These are phyloP conservation scores for Alternaria triticina DNA, from an alignment of 2,329 filamentous ascomycete species.

Conservation along the genomic window DNA sequence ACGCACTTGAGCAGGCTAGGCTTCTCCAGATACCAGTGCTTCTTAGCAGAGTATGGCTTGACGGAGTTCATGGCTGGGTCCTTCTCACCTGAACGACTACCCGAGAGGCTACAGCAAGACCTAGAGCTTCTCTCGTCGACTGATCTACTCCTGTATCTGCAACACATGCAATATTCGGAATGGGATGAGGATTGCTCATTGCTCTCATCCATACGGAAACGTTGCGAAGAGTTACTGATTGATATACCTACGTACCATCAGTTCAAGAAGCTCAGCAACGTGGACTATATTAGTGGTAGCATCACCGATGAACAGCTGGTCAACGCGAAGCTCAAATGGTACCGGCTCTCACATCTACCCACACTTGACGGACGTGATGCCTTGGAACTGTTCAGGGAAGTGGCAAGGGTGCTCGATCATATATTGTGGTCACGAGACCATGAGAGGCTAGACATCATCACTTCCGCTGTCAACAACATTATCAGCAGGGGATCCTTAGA, in stretches of 20 bases:
- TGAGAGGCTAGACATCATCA: constrained; percentile 39
- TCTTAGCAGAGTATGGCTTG: constrained; percentile 39
- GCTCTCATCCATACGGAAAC: constrained; percentile 31
- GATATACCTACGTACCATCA: constrained; percentile 47
- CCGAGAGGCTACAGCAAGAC: constrained; percentile 39
- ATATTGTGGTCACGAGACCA: constrained; percentile 41
- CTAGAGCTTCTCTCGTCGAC: constrained; percentile 42
- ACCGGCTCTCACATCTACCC: constrained; percentile 36
- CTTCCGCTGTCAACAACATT: constrained; percentile 33
- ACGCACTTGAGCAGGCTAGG: constrained; percentile 43
- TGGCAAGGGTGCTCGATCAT: constrained; percentile 32
- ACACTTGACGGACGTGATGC: constrained; percentile 31
- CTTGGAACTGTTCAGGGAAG: constrained; percentile 41
- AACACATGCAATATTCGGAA: constrained; percentile 42
- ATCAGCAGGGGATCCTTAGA: constrained; percentile 31
- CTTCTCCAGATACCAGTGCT: constrained; percentile 46
- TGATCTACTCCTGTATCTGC: constrained; percentile 42
- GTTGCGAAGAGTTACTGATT: constrained; percentile 43
- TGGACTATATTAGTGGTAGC: constrained; percentile 41
- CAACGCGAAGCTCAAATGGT: constrained; percentile 43
- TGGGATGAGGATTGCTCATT: constrained; percentile 42
- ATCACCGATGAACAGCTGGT: constrained; percentile 42
- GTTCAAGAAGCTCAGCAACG: constrained; percentile 44
- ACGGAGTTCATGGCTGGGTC: constrained; percentile 17
- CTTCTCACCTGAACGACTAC: constrained; percentile 22